Conservation (phyloP, 768 basidiomycete species). For the Suillus decipiens region DNA sequence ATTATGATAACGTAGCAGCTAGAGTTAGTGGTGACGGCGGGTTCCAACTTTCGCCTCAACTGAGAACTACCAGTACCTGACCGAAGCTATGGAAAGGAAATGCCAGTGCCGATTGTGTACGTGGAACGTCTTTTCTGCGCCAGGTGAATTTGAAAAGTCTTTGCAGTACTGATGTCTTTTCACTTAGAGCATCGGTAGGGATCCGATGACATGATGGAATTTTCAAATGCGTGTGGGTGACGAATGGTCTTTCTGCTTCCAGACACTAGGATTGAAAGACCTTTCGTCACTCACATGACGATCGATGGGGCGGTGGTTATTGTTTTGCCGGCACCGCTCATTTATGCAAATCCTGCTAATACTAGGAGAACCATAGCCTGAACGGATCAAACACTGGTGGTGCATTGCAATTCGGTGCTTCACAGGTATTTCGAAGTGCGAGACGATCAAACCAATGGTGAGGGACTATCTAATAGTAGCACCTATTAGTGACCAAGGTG, state of each 20-base stretch:
- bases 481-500: not conserved
- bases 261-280: not conserved
- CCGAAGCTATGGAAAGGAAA: not conserved
- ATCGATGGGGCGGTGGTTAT: too few species aligned
- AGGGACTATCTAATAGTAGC: not conserved
- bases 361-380: not conserved
- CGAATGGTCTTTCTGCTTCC: not conserved
- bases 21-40: not conserved
- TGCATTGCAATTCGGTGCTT: not conserved
- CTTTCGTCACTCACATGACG: not conserved
- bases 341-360: not conserved
- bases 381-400: not conserved
- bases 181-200: not conserved
- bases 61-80: not conserved
- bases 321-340: not conserved
- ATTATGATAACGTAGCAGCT: too few species aligned
- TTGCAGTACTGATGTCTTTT: not conserved
- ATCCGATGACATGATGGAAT: not conserved
- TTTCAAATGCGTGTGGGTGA: not conserved
- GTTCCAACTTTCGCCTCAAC: not conserved
- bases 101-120: not conserved
- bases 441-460: not conserved
- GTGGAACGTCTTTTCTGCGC: not conserved
- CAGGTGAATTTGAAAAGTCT: not conserved
- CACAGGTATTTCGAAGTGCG: too few species aligned